A percentile compares a stretch with the other conserved stretches of the same genome.
Evolutionary conservation across 257 asterid genomes (phyloP).

Genomic region (Galeopsis tetrahit): DNA sequence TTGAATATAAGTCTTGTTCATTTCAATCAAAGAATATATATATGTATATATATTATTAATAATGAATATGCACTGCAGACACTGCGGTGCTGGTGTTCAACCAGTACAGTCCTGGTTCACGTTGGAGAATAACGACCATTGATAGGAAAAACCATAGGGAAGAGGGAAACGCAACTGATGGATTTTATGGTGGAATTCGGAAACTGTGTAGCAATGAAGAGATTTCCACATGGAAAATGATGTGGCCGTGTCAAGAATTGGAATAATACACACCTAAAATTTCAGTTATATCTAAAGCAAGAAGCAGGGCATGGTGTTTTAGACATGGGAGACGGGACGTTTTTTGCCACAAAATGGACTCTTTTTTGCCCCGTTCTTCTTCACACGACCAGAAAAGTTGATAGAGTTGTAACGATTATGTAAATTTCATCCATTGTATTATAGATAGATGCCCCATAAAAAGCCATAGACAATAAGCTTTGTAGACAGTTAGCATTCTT

Average conservation of each 20-base stretch:
- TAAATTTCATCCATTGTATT: slow-evolving; percentile 29
- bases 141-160: slow-evolving; percentile 70
- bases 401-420: slow-evolving; percentile 25
- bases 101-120: slow-evolving; percentile 78
- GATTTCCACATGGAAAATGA: slow-evolving; percentile 67
- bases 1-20: neutral
- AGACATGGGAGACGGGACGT: slow-evolving; percentile 5
- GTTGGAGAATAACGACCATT: slow-evolving; percentile 71
- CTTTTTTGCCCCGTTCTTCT: slow-evolving; percentile 28
- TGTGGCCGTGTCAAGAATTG: slow-evolving; percentile 71
- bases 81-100: slow-evolving; percentile 73
- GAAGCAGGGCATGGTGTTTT: neutral
- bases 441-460: slow-evolving; percentile 27
- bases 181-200: slow-evolving; percentile 83
- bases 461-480: slow-evolving; percentile 20
- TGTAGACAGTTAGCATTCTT: slow-evolving; percentile 35
- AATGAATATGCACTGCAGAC: slow-evolving; percentile 48
- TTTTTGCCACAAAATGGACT: slow-evolving; percentile 19
- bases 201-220: slow-evolving; percentile 57
- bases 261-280: slow-evolving; percentile 43
- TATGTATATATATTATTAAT: neutral
- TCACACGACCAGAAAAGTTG: slow-evolving; percentile 23
- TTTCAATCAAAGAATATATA: neutral
- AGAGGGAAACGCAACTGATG: slow-evolving; percentile 80
- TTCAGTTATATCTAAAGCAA: slow-evolving; percentile 11